phyloP scores from a whole-genome alignment of 176 grass and related monocot genomes.

The Carex littledalei region DNA sequence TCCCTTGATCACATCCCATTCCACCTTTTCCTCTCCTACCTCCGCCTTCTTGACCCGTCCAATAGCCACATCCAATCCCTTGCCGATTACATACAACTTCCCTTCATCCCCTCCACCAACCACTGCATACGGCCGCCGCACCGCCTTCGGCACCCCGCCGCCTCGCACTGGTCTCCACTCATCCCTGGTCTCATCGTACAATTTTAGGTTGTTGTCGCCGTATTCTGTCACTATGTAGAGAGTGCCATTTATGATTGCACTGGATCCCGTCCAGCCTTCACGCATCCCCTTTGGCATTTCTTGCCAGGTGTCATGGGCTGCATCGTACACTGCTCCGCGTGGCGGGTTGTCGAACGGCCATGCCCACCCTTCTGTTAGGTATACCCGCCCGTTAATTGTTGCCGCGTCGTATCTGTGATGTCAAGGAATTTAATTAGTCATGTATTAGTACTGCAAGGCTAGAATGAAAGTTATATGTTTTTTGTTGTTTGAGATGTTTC shows the following conservation, averaged over 20 bases:
- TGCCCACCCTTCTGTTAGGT: conserved; percentile 94
- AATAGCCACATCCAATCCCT: conserved; percentile 67
- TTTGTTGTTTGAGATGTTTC: neutral
- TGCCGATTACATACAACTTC: conserved; percentile 64
- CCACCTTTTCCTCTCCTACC: conserved; percentile 39
- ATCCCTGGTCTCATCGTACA: conserved; percentile 52
- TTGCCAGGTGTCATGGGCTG: conserved; percentile 51
- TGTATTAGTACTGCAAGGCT: neutral
- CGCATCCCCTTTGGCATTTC: conserved; percentile 86
- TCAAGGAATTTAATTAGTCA: neutral
- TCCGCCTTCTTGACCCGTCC: conserved; percentile 10
- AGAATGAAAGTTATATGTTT: neutral
- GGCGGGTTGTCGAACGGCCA: conserved; percentile 94
- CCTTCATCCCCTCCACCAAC: conserved; percentile 39
- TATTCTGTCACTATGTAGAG: conserved; percentile 91
- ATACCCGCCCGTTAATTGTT: conserved; percentile 53
- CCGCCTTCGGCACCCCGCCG: conserved; percentile 48
- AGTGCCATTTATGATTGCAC: conserved; percentile 47
- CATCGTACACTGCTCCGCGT: conserved; percentile 63
- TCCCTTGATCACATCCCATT: conserved; percentile 87
- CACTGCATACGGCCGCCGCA: conserved; percentile 58
- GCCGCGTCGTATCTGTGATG: conserved; percentile 61
- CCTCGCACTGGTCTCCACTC: conserved; percentile 58
- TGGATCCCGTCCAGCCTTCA: conserved; percentile 92
- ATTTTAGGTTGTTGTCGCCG: conserved; percentile 76